Evolutionary conservation across 2,329 filamentous ascomycete genomes (phyloP), one percentile per base, ranked within the genome.

Genomic region (Scorias spongiosa): DNA sequence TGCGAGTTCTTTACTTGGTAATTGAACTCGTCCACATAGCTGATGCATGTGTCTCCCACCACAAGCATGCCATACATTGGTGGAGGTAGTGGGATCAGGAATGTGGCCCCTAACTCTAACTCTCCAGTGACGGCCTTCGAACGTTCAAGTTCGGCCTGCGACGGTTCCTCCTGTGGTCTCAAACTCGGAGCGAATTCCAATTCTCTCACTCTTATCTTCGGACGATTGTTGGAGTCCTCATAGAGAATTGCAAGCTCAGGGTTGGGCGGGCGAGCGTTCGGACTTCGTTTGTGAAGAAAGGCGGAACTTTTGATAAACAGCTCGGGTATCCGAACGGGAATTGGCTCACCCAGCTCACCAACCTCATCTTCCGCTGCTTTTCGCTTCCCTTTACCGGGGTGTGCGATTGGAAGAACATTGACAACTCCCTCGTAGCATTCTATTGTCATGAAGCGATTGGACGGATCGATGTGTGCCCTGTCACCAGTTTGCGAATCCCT

Each of bases 401-500:
- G 69, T 7, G 75, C 63, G 38, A 83, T 69, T 2, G 77, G 78
- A 37, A 82, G 63, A 10, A 82, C 69, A 10, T 75, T 79, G 29
- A 83, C 66, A 5, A 83, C 71, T 12, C 80, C 80, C 57, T 84
- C 79, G 49, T 79, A 81, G 7, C 82, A 66, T 56, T 83, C 78
- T 49, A 84, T 57, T 2, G 75, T 76, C 69, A 84, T 70, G 59
- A 77, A 80, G 18, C 69, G 66, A 6, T 82, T 80, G 0, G 80
- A 81, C 0, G 87, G 87, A 59, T 96, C 89, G 5, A 94, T 79
- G 48, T 88, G 69, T 53, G 84, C 89, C 54, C 83, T 74, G 62
- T 93, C 84, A 52, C 83, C 81, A 46, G 83, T 88, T 60, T 89
- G 83, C 7, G 82, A 81, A 56, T 93, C 83, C 42, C 85, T 64